Evolutionary conservation across 495 filamentous ascomycete genomes (phyloP).

Genomic region (Arthonia radiata): DNA sequence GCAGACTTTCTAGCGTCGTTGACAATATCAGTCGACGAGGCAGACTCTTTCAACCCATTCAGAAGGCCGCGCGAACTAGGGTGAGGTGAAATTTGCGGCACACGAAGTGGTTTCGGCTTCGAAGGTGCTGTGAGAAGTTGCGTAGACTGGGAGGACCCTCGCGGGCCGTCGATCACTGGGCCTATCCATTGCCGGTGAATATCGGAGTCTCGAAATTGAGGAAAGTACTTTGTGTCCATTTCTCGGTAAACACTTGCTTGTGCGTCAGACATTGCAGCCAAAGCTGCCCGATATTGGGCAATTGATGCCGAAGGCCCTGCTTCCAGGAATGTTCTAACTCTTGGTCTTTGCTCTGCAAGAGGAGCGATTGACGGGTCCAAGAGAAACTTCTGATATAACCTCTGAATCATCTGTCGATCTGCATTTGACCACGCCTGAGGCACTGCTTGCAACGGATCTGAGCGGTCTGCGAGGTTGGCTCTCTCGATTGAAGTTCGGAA

Average conservation of each 20-base stretch:
- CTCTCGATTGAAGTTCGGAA: constrained; percentile 91
- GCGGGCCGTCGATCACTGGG: too few relatives aligned
- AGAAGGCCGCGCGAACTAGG: constrained; percentile 8
- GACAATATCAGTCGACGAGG: constrained; percentile 12
- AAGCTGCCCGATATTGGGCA: too few relatives aligned
- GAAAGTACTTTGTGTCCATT: too few relatives aligned
- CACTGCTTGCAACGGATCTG: constrained; percentile 34
- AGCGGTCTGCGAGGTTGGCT: too few relatives aligned
- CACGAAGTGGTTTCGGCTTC: constrained; percentile 43
- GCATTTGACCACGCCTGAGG: constrained; percentile 52
- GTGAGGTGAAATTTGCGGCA: constrained; percentile 3
- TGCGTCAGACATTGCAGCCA: too few relatives aligned
- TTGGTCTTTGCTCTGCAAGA: constrained; percentile 34
- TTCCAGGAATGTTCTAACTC: constrained; percentile 53
- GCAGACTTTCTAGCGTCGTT: constrained; percentile 15
- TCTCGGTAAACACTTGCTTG: too few relatives aligned
- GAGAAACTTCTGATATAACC: constrained; percentile 78
- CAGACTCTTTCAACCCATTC: too few relatives aligned
- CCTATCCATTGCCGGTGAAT: too few relatives aligned
- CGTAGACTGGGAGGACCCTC: too few relatives aligned
- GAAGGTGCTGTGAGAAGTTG: too few relatives aligned
- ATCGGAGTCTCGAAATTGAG: too few relatives aligned
- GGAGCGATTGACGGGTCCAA: constrained; percentile 60
- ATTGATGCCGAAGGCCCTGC: too few relatives aligned
- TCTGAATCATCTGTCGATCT: constrained; percentile 63